Conservation (phyloP, 495 filamentous ascomycete species). For the Mytilinidion resinicola region DNA sequence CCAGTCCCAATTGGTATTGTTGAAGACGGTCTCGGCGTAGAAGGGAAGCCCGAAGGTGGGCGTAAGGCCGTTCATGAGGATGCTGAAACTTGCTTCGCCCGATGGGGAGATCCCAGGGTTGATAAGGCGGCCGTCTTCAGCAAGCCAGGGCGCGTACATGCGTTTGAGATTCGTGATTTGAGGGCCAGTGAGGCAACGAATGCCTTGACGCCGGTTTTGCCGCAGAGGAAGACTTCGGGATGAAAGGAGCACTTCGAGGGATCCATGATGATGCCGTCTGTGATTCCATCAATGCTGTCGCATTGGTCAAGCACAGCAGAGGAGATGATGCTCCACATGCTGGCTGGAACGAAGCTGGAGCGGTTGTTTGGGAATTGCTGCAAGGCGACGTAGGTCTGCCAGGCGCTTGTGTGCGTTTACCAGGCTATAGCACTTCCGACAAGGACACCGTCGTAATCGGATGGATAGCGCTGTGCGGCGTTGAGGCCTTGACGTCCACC, state of each 20-base stretch:
- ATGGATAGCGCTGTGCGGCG: conserved; percentile 47
- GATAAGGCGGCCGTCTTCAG: conserved; percentile 46
- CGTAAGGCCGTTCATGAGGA: too few relatives aligned
- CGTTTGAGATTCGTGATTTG: conserved; percentile 52
- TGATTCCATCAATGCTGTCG: conserved; percentile 55
- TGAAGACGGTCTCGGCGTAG: conserved; percentile 22
- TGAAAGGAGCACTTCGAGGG: conserved; percentile 53
- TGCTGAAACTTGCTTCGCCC: too few relatives aligned
- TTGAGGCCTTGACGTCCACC: conserved; percentile 55
- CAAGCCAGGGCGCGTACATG: conserved; percentile 50
- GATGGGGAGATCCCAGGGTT: conserved; percentile 38
- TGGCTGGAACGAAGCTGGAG: conserved; percentile 37
- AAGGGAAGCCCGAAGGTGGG: too few relatives aligned
- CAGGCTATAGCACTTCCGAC: conserved; percentile 48
- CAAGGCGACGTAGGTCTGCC: conserved; percentile 18
- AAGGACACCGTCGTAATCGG: conserved; percentile 62
- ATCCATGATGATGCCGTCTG: conserved; percentile 59
- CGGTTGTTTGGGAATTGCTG: conserved; percentile 25
- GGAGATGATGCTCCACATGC: conserved; percentile 47
- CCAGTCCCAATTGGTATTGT: conserved; percentile 37
- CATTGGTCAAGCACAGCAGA: conserved; percentile 59
- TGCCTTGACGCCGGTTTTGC: conserved; percentile 28
- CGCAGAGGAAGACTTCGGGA: conserved; percentile 49
- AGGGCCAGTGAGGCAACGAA: conserved; percentile 48
- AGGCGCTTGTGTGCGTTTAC: conserved; percentile 36